Base-by-base conservation (phyloP, 306 rosid species). In the Cucurbita maxima region DNA sequence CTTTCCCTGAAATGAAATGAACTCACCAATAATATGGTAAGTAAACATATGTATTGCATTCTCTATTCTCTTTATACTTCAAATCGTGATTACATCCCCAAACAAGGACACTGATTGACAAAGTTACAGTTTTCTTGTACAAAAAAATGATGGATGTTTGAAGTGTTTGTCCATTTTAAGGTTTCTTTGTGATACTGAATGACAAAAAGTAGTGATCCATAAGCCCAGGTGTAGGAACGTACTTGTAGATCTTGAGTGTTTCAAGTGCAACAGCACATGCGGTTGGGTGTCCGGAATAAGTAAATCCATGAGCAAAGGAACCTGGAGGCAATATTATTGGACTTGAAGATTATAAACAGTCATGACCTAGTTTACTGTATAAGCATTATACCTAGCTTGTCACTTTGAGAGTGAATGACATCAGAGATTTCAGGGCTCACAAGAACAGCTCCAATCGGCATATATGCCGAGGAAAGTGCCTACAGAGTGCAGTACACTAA, bases 1-100 rank as follows among this genome's bases (percentile, higher is more conserved):
- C 96, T 87, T 79, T 93, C 97, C 90, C 98, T 93, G 82, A 60
- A 83, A 41, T 22, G 48, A 0, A 45, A 44, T 9, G n/a, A 58
- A 3, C 41, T 7, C 10, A 55, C 25, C 34, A 30, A 30, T 30
- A 2, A 30, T 30, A 3, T 30, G 34, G 34, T 30, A 30, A 2
- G 34, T 30, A 30, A 2, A 30, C 34, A 30, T 30, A 30, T 30
- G 34, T 30, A 30, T 30, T 30, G 34, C 34, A 30, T 30, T 30
- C 34, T 30, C 34, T 30, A 30, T 25, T 50, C 53, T 13, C 1
- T 13, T 50, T 50, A 4, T 13, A 50, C n/a, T 50, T 50, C 18
- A 50, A 6, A 50, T 50, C n/a, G 2, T 50, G 53, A 4, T 50
- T 14, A 1, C 53, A 48, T 50, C 53, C n/a, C 14, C 6, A 50